phyloP scores from a whole-genome alignment of 2,329 filamentous ascomycete genomes.

The Pestalotiopsis sp. region DNA sequence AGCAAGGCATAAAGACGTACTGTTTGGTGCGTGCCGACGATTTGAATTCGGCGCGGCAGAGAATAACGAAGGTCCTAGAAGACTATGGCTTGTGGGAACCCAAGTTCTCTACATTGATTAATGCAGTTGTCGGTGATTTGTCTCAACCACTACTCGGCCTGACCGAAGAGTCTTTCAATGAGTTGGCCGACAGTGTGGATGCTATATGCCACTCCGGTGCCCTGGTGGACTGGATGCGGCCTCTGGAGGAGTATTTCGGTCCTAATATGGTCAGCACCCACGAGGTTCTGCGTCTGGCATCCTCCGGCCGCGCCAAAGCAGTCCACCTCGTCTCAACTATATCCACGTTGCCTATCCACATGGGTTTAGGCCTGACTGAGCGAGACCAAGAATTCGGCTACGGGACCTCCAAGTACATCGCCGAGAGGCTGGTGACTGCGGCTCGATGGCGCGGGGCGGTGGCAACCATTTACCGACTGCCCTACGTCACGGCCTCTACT shows the following conservation, averaged over 20 bases:
- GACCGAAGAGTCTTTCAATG: constrained; percentile 20
- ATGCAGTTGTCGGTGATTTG: constrained; percentile 24
- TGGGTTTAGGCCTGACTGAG: constrained; percentile 23
- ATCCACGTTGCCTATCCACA: constrained; percentile 27
- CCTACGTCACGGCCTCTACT: constrained; percentile 27
- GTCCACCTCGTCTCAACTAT: constrained; percentile 30
- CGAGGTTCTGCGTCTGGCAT: constrained; percentile 29
- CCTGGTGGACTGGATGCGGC: constrained; percentile 31
- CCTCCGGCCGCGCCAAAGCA: constrained; percentile 24
- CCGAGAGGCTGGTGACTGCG: constrained; percentile 24
- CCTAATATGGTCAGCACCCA: constrained; percentile 30
- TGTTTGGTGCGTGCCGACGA: constrained; percentile 25
- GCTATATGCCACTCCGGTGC: constrained; percentile 27
- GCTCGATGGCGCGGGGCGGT: constrained; percentile 28
- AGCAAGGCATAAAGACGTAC: constrained; percentile 19
- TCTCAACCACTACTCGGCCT: constrained; percentile 25
- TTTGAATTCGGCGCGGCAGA: constrained; percentile 16
- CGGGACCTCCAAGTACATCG: constrained; percentile 27
- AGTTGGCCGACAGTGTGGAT: constrained; percentile 24
- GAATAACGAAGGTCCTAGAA: constrained; percentile 20
- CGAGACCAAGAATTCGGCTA: constrained; percentile 28
- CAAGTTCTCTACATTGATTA: constrained; percentile 20
- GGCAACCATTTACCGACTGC: constrained; percentile 26
- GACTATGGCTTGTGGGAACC: constrained; percentile 24
- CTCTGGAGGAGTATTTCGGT: constrained; percentile 27